Evolutionary conservation across 192 early-diverging fungal genomes (phyloP).

Genomic region (Chytriomyces sp.): DNA sequence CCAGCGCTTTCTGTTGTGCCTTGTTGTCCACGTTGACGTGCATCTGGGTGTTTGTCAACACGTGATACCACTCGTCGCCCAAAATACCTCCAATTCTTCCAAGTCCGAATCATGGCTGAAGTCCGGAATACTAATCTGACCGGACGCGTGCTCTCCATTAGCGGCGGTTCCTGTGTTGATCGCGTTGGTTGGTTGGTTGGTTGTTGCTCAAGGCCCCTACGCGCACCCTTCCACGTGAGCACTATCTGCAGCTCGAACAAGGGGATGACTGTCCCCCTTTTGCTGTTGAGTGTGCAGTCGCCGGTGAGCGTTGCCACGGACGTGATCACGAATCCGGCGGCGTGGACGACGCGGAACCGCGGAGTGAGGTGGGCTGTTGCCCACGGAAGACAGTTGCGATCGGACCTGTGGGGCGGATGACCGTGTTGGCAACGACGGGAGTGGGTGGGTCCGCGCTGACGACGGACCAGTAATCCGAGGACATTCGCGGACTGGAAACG

Average conservation of each 20-base stretch:
- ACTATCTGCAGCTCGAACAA: slow-evolving; percentile 86
- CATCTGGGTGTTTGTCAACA: background rate
- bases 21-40: slow-evolving; percentile 7
- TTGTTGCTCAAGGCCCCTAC: no score
- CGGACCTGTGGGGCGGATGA: no score
- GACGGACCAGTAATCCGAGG: no score
- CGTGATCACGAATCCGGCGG: slow-evolving; percentile 59
- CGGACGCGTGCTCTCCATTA: slow-evolving; percentile 63
- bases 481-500: no score
- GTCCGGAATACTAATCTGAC: slow-evolving; percentile 83
- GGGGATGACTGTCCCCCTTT: slow-evolving; percentile 91
- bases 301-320: slow-evolving; percentile 71
- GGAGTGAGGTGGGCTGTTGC: slow-evolving; percentile 79
- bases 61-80: background rate
- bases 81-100: slow-evolving; percentile 74
- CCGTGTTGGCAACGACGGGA: no score
- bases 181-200: no score
- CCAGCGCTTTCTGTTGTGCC: background rate
- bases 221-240: slow-evolving; percentile 64
- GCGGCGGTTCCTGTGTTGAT: slow-evolving; percentile 34
- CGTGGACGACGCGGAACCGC: slow-evolving; percentile 57
- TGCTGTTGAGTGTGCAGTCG: slow-evolving; percentile 87
- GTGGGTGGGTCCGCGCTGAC: no score
- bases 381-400: slow-evolving; percentile 91
- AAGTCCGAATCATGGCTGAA: slow-evolving; percentile 84